Evolutionary conservation across 2,329 filamentous ascomycete genomes (phyloP).

Genomic region (Curvularia sp.): DNA sequence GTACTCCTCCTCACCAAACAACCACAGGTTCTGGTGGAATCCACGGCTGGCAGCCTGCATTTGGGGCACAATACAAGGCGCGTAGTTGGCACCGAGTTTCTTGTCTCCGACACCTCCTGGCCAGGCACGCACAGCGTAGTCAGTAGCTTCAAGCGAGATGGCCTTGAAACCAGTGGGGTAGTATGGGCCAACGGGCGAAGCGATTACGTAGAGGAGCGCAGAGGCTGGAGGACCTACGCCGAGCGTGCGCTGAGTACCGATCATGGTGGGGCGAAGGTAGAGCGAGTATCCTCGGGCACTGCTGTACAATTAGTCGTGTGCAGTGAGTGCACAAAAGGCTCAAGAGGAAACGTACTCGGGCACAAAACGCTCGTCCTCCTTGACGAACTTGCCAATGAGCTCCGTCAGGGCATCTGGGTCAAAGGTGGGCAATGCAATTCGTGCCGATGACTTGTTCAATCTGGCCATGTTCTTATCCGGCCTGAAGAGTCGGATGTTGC

Average conservation of each 20-base stretch:
- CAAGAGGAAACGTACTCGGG: conserved; percentile 65
- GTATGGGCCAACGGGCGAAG: conserved; percentile 95
- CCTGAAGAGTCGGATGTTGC: conserved; percentile 84
- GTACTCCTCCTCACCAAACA: conserved; percentile 94
- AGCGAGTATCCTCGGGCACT: conserved; percentile 83
- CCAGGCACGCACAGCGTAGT: conserved; percentile 97
- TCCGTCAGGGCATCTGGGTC: conserved; percentile 76
- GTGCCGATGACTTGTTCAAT: conserved; percentile 86
- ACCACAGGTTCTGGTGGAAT: conserved; percentile 98
- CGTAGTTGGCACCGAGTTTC: conserved; percentile 98
- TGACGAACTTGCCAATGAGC: conserved; percentile 79
- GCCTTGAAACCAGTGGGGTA: conserved; percentile 99
- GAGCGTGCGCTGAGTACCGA: conserved; percentile 93
- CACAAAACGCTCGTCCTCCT: conserved; percentile 88
- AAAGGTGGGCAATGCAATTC: conserved; percentile 93
- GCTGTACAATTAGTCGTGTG: conserved; percentile 19
- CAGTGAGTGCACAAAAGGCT: neutral
- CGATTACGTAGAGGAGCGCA: conserved; percentile 92
- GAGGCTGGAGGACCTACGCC: conserved; percentile 92
- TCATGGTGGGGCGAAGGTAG: conserved; percentile 95
- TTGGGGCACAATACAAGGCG: conserved; percentile 98
- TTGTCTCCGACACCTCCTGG: conserved; percentile 97
- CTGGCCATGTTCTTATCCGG: conserved; percentile 96
- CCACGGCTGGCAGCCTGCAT: conserved; percentile 87
- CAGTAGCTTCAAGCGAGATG: conserved; percentile 90